Conservation (phyloP, 352 stramenopile species). For the Phytophthora multivora region DNA sequence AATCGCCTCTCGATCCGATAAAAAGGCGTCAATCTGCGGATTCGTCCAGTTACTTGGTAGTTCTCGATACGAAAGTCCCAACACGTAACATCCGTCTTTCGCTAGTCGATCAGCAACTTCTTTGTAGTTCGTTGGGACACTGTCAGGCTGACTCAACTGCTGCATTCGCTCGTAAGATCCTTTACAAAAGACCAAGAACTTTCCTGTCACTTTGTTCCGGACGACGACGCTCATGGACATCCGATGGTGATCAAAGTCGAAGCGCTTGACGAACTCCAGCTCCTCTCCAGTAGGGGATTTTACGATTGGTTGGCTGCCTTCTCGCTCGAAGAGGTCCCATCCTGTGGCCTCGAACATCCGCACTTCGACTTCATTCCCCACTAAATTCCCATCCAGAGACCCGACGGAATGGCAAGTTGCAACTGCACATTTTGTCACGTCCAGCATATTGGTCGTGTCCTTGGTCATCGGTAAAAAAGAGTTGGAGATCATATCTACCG, state of each 20-base stretch:
- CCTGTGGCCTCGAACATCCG: constrained; percentile 65
- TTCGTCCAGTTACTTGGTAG: constrained; percentile 37
- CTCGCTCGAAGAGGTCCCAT: constrained; percentile 41
- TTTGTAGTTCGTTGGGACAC: constrained; percentile 67
- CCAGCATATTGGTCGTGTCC: constrained; percentile 6
- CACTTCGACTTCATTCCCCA: constrained; percentile 82
- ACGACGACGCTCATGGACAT: constrained; percentile 89
- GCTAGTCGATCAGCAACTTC: constrained; percentile 35
- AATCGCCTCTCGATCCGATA: constrained; percentile 67
- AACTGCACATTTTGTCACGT: constrained; percentile 39
- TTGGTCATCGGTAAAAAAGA: constrained; percentile 26
- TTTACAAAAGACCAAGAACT: constrained; percentile 73
- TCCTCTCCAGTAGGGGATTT: constrained; percentile 29
- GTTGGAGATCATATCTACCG: constrained; percentile 16
- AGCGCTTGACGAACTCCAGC: constrained; percentile 75
- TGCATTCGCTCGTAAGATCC: constrained; percentile 79
- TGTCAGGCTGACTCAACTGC: constrained; percentile 43
- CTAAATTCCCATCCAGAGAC: constrained; percentile 46
- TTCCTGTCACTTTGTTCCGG: constrained; percentile 35
- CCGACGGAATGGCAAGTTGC: constrained; percentile 75
- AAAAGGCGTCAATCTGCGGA: constrained; percentile 43
- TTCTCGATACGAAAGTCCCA: constrained; percentile 57
- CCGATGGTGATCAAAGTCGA: constrained; percentile 85
- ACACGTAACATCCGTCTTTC: constrained; percentile 77
- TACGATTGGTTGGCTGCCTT: constrained; percentile 20